Percentiles rank a stretch among this genome's conserved stretches.
phyloP scores from a whole-genome alignment of 345 rosid genomes.

The Salix arbutifolia region DNA sequence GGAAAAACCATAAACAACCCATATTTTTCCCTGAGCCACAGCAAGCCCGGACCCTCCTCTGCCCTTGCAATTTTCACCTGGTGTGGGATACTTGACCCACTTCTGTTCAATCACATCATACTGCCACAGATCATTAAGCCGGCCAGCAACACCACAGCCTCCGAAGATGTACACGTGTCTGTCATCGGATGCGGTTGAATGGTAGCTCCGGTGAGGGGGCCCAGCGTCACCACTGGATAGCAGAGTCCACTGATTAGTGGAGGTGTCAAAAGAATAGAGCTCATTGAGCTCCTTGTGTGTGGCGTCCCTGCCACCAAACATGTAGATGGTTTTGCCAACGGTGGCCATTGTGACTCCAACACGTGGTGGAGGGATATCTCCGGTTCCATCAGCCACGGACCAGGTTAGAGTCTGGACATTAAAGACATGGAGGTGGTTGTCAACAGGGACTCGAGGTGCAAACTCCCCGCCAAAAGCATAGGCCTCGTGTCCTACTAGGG shows the following conservation, averaged over 20 bases:
- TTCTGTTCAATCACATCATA: conserved; percentile 51
- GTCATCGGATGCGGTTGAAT: conserved; percentile 53
- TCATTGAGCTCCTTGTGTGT: conserved; percentile 73
- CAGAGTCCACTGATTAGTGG: conserved; percentile 53
- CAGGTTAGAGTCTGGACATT: conserved; percentile 57
- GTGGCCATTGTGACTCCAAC: conserved; percentile 87
- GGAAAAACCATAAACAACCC: conserved; percentile 83
- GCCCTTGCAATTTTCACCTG: conserved; percentile 62
- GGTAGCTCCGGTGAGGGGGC: conserved; percentile 82
- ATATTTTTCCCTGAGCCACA: conserved; percentile 57
- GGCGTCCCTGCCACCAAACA: conserved; percentile 77
- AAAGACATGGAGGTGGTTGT: conserved; percentile 67
- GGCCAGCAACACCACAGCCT: conserved; percentile 71
- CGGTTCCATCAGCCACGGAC: conserved; percentile 57
- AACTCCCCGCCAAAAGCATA: conserved; percentile 86
- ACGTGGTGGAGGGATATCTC: conserved; percentile 77
- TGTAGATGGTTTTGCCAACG: conserved; percentile 47
- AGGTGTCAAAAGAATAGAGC: conserved; percentile 65
- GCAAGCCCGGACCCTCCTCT: conserved; percentile 81
- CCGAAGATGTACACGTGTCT: conserved; percentile 66
- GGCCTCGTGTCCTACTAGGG: conserved; percentile 56
- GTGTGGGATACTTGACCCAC: conserved; percentile 53
- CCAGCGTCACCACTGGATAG: conserved; percentile 52
- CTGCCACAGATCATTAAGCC: conserved; percentile 86
- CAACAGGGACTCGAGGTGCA: conserved; percentile 79